Base-by-base conservation (phyloP, 108 stramenopile species). In the Cylindrotheca closterium region DNA sequence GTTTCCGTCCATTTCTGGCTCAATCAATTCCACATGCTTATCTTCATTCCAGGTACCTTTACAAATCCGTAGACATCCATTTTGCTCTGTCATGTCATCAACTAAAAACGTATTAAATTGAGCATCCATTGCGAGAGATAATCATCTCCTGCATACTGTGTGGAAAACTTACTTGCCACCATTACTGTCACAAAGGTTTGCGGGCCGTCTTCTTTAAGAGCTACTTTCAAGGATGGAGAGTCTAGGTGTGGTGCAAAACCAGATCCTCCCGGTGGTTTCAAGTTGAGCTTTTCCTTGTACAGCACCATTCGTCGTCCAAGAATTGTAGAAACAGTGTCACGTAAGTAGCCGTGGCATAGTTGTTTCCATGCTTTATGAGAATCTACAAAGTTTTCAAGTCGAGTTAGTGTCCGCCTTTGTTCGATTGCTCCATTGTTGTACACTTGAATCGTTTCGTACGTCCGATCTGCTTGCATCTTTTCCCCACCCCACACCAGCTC, bases 161-260 rank as follows among this genome's bases (percentile, higher is more conserved):
- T 42, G 15, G 37, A 10, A 7, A 42, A 42, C 37, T 42, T 42
- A 42, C 37, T 42, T 10, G 85, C 77, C 29, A 87, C 79, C 86
- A 88, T 88, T 51, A 88, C 82, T 5, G 86, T 88, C 24, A 72
- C 67, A 64, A 88, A 88, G 0, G 57, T 68, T 47, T 54, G 61
- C 1, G 80, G 79, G 4, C 82, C 79, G 4, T 74, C 19, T 0
- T 51, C 71, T 23, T 78, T 77, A 12, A 82, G 34, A 3, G 83
- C 81, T 0, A 88, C 51, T 33, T 79, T 67, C 0, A 88, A 64
- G 2, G 83, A 84, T 0, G 87, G 87, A 10, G 64, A 59, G 54
- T 88, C 87, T 18, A 85, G 55, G 70, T 88, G 87, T 21, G 87
- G 87, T 1, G 87, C 87, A 73, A 85, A 88, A 28, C 88, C 88